A percentile compares a stretch with the other conserved stretches of the same genome.
Conservation (phyloP, 345 rosid species). For the Pelargonium nanum region DNA sequence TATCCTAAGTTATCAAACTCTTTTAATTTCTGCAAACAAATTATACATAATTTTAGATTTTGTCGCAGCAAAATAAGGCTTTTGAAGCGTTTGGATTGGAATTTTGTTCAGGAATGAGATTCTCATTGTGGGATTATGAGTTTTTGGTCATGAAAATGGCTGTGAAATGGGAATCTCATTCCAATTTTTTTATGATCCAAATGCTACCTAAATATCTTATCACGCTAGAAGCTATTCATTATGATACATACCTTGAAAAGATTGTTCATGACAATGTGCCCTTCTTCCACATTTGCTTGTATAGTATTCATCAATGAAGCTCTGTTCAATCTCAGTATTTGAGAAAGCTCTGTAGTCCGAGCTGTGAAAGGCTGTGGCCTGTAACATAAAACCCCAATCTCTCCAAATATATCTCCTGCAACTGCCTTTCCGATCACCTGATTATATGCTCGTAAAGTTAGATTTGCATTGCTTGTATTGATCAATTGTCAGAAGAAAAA, state of each 20-base stretch:
- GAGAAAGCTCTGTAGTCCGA: constrained; percentile 17
- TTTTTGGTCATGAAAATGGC: too few relatives aligned
- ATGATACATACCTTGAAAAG: constrained; percentile 11
- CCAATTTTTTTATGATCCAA: too few relatives aligned
- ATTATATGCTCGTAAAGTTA: constrained; percentile 5
- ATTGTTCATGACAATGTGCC: constrained; percentile 15
- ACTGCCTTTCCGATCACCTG: constrained; percentile 16
- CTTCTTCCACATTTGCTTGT: constrained; percentile 17
- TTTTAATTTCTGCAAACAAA: constrained; percentile 43
- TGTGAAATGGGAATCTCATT: too few relatives aligned
- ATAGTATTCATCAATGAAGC: constrained; percentile 15
- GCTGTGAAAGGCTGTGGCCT: constrained; percentile 21
- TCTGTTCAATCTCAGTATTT: constrained; percentile 15
- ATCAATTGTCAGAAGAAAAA: background rate
- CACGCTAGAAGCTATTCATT: background rate
- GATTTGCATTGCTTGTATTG: background rate
- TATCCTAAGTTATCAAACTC: constrained; percentile 30
- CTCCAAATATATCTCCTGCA: constrained; percentile 14
- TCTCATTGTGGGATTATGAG: too few relatives aligned
- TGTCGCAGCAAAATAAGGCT: background rate
- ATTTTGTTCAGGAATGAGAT: too few relatives aligned
- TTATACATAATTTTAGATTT: constrained; percentile 16
- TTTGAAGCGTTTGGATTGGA: too few relatives aligned
- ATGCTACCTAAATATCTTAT: too few relatives aligned
- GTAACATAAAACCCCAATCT: constrained; percentile 16